Conservation (phyloP, 2,329 filamentous ascomycete genomes). For the Scedosporium boydii region DNA sequence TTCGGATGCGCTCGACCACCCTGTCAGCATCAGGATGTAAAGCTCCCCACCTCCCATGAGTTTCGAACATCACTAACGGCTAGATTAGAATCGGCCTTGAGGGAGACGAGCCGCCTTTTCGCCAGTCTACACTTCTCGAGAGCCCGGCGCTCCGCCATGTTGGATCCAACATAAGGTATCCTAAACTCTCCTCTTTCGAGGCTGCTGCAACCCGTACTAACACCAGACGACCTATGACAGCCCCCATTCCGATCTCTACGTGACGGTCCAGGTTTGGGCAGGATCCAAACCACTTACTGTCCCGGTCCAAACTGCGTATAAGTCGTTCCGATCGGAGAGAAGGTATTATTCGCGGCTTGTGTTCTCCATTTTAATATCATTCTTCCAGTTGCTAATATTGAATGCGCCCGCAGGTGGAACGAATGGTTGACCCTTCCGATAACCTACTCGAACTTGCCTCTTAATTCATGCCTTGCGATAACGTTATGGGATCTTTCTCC, state of each 20-base stretch:
- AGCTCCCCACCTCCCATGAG: background rate
- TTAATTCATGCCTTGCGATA: constrained; percentile 76
- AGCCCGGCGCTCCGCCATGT: constrained; percentile 75
- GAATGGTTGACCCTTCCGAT: constrained; percentile 91
- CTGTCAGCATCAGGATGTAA: constrained; percentile 58
- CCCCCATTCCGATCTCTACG: constrained; percentile 78
- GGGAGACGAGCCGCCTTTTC: constrained; percentile 30
- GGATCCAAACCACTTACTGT: constrained; percentile 93
- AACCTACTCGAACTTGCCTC: constrained; percentile 70
- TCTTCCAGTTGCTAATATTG: background rate
- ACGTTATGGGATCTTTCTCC: constrained; percentile 94
- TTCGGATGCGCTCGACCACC: constrained; percentile 72
- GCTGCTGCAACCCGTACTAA: constrained; percentile 7
- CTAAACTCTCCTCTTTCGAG: background rate
- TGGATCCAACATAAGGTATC: constrained; percentile 71
- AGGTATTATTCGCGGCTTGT: constrained; percentile 28
- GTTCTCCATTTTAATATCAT: background rate
- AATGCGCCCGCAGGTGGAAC: constrained; percentile 58
- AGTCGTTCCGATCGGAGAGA: constrained; percentile 69
- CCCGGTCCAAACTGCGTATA: constrained; percentile 86
- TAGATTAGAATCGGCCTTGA: constrained; percentile 28
- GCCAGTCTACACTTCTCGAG: constrained; percentile 62
- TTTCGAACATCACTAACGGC: background rate
- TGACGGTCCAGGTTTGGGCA: constrained; percentile 89
- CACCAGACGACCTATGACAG: constrained; percentile 31